Evolutionary conservation across 371 early-diverging fungal species (phyloP).

Genomic region (Syncephalastrum sp.): DNA sequence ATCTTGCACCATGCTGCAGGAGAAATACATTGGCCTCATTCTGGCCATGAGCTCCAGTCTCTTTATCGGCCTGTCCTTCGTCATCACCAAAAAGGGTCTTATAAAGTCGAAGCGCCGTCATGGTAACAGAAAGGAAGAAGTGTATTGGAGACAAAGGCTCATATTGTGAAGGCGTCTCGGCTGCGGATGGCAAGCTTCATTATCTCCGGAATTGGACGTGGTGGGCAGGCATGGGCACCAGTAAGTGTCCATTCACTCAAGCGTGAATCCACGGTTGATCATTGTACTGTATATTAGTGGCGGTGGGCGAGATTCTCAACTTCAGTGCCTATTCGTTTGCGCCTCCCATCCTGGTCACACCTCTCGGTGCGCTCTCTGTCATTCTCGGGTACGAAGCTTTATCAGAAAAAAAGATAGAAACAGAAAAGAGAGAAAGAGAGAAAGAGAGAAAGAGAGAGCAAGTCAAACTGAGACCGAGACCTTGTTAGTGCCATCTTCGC

Average conservation of each 20-base stretch:
- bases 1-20: constrained; percentile 47
- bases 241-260: constrained; percentile 23
- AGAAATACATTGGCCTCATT: constrained; percentile 82
- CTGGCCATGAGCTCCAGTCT: constrained; percentile 79
- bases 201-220: constrained; percentile 83
- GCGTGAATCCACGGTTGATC: background rate
- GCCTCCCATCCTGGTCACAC: constrained; percentile 91
- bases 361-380: constrained; percentile 88
- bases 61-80: constrained; percentile 82
- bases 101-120: constrained; percentile 15
- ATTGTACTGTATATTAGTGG: constrained; percentile 49
- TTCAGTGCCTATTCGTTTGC: constrained; percentile 93
- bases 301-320: constrained; percentile 87
- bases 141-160: background rate
- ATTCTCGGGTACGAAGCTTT: constrained; percentile 63
- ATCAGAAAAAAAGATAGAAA: too few species aligned
- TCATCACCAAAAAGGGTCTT: constrained; percentile 85
- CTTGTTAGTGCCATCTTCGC: constrained; percentile 29
- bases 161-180: constrained; percentile 45
- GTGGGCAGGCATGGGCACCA: constrained; percentile 91
- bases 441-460: background rate
- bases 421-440: too few species aligned
- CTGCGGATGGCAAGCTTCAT: constrained; percentile 66
- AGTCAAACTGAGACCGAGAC: background rate
- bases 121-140: constrained; percentile 5